These are phyloP conservation scores for Paramecium sexaurelia DNA, from an alignment of 73 alveolate genomes.

Conservation along the genomic window DNA sequence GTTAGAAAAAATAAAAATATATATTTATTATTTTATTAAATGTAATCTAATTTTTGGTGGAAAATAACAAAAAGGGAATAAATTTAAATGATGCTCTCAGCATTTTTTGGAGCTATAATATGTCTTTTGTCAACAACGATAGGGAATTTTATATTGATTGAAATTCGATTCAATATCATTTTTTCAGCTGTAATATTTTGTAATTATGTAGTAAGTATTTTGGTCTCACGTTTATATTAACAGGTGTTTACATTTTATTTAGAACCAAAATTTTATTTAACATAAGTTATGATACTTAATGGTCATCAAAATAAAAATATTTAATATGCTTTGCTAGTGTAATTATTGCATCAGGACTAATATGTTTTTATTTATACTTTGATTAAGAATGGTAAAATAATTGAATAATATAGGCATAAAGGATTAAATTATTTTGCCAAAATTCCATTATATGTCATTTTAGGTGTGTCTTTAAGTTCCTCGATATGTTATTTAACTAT, in stretches of 20 bases:
- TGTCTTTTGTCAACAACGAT: not conserved
- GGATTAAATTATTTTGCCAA: not conserved
- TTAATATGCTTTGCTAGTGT: not conserved
- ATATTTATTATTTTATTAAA: not conserved
- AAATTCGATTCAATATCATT: not conserved
- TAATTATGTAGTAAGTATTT: not conserved
- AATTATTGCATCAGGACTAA: not conserved
- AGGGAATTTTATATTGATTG: conserved; percentile 11
- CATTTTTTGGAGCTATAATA: not conserved
- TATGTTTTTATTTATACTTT: not conserved
- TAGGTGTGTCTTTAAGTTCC: not conserved
- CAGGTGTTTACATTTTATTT: not conserved
- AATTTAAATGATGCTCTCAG: not conserved
- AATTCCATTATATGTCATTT: not conserved
- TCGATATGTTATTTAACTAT: not conserved
- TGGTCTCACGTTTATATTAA: not conserved
- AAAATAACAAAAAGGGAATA: not conserved
- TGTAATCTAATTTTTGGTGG: not conserved
- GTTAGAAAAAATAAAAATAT: not conserved
- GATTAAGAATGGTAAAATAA: not conserved
- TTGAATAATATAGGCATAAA: not conserved
- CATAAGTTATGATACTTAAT: not conserved
- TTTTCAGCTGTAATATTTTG: not conserved
- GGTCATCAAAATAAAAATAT: not conserved
- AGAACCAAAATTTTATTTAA: not conserved